Conservation (phyloP, 495 filamentous ascomycete species). For the Chaetomium fimeti region DNA sequence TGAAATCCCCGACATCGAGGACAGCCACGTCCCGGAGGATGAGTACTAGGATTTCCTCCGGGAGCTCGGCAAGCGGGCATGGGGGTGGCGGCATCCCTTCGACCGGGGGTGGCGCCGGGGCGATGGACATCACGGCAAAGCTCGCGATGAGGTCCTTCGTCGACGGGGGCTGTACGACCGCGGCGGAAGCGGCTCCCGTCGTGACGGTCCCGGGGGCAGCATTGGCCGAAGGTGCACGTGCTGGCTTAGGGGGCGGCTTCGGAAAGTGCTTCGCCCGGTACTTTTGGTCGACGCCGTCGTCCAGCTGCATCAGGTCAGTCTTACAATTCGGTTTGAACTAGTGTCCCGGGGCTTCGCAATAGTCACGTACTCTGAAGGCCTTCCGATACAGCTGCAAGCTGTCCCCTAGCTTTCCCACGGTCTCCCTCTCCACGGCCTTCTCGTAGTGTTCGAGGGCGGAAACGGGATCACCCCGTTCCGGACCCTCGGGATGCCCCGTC, state of each 20-base stretch:
- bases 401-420: slow-evolving; percentile 79
- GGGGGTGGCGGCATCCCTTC: slow-evolving; percentile 67
- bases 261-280: slow-evolving; percentile 92
- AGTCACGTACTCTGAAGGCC: slow-evolving; percentile 71
- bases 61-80: slow-evolving; percentile 74
- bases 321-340: not conserved
- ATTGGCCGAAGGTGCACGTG: slow-evolving; percentile 31
- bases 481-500: slow-evolving; percentile 5
- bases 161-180: slow-evolving; percentile 37
- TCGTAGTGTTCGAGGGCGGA: slow-evolving; percentile 94
- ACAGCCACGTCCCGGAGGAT: slow-evolving; percentile 62
- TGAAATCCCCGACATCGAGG: slow-evolving; percentile 74
- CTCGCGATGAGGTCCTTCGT: slow-evolving; percentile 69
- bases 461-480: slow-evolving; percentile 52
- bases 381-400: slow-evolving; percentile 86
- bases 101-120: slow-evolving; percentile 50
- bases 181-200: not conserved
- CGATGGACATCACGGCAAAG: slow-evolving; percentile 67
- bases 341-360: not conserved
- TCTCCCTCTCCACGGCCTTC: slow-evolving; percentile 83
- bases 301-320: slow-evolving; percentile 57
- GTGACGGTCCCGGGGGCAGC: not conserved
- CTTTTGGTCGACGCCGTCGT: slow-evolving; percentile 74
- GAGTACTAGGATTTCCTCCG: slow-evolving; percentile 74
- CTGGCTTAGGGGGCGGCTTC: slow-evolving; percentile 44